A percentile compares a stretch with the other conserved stretches of the same genome.
phyloP scores from a whole-genome alignment of 2,329 filamentous ascomycete genomes.

The Pseudophaeomoniella oleicola region DNA sequence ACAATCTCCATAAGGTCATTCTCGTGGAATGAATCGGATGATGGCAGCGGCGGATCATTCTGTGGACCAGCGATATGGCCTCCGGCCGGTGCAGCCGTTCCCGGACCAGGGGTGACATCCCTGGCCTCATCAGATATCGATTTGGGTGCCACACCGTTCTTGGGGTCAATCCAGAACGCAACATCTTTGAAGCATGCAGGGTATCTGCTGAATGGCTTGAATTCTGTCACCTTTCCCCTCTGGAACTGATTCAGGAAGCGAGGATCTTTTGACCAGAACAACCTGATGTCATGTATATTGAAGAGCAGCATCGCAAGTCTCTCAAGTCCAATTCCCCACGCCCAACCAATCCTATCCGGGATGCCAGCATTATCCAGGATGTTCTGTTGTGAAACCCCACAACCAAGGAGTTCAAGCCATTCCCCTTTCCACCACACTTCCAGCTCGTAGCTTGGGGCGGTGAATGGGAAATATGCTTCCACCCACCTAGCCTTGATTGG shows the following conservation, averaged over 20 bases:
- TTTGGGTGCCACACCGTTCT: slow-evolving; percentile 17
- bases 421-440: slow-evolving; percentile 90
- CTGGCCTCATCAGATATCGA: not conserved
- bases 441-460: slow-evolving; percentile 86
- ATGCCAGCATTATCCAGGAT: slow-evolving; percentile 66
- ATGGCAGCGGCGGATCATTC: slow-evolving; percentile 22
- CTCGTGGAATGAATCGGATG: slow-evolving; percentile 53
- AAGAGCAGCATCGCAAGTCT: slow-evolving; percentile 96
- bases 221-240: slow-evolving; percentile 42
- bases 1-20: slow-evolving; percentile 98
- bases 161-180: slow-evolving; percentile 66
- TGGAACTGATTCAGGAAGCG: slow-evolving; percentile 79
- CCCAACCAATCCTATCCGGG: slow-evolving; percentile 71
- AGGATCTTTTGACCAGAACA: slow-evolving; percentile 83
- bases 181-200: slow-evolving; percentile 85
- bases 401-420: slow-evolving; percentile 94
- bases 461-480: slow-evolving; percentile 96
- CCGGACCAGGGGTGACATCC: slow-evolving; percentile 6
- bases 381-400: slow-evolving; percentile 72
- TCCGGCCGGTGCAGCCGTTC: slow-evolving; percentile 15
- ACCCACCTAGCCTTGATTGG: slow-evolving; percentile 84
- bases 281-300: slow-evolving; percentile 85
- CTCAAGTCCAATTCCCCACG: slow-evolving; percentile 87
- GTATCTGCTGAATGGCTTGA: slow-evolving; percentile 80
- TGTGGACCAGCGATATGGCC: slow-evolving; percentile 20